phyloP scores from a whole-genome alignment of 1,284 basidiomycete species.

The Apiotrichum domesticum region DNA sequence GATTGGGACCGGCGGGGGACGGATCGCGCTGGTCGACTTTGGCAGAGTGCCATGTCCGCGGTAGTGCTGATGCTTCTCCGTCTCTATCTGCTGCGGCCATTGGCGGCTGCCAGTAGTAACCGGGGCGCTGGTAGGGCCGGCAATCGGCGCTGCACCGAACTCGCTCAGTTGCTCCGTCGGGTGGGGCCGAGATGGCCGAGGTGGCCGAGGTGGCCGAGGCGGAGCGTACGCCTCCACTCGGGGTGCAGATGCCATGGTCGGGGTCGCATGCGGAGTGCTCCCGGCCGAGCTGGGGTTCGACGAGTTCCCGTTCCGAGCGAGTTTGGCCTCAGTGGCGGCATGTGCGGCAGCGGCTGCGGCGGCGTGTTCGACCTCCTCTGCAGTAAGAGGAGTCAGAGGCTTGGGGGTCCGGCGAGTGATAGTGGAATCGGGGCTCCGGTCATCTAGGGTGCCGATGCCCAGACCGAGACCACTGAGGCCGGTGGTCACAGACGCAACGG shows the following conservation, averaged over 20 bases:
- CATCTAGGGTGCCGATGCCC: no score
- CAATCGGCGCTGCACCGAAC: not conserved
- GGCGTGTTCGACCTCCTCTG: conserved; percentile 1
- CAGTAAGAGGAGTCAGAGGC: not conserved
- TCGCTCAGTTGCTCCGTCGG: not conserved
- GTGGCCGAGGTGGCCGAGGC: not conserved
- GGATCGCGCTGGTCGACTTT: not conserved
- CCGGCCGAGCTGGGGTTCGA: not conserved
- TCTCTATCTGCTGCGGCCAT: not conserved
- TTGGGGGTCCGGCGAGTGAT: not conserved
- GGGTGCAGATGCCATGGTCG: not conserved
- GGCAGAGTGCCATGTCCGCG: not conserved
- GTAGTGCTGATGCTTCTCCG: not conserved
- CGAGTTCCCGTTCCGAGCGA: not conserved
- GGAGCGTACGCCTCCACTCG: not conserved
- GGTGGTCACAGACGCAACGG: no score
- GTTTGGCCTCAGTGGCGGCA: not conserved
- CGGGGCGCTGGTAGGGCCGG: no score
- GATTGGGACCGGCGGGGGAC: conserved; percentile 18
- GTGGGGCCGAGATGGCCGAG: not conserved
- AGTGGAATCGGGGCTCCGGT: not conserved
- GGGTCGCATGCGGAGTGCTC: not conserved
- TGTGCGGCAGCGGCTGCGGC: not conserved
- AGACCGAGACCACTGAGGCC: no score
- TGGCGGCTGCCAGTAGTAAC: no score